Percentiles rank a stretch among this genome's conserved stretches.
Evolutionary conservation across 345 rosid species (phyloP).

Genomic region (Gossypium sturtianum): DNA sequence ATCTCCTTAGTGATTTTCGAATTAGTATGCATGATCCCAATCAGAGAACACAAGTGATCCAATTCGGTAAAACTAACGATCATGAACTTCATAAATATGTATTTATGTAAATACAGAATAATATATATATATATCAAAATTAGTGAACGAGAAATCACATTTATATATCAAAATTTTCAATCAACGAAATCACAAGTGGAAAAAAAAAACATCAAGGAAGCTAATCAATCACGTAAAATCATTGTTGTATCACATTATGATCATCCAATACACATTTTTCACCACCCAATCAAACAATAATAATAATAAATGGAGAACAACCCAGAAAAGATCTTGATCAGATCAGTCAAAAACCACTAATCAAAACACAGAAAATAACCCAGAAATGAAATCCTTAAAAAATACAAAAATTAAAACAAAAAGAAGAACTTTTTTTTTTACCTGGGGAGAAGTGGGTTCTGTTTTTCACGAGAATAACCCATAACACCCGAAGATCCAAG

Average conservation of each 20-base stretch:
- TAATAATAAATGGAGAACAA: background rate
- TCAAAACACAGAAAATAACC: background rate
- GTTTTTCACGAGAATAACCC: slow-evolving; percentile 61
- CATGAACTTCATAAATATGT: background rate
- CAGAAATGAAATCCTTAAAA: background rate
- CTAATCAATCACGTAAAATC: background rate
- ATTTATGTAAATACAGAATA: background rate
- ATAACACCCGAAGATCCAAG: slow-evolving; percentile 64
- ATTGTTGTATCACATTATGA: background rate
- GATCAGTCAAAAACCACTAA: slow-evolving; percentile 7
- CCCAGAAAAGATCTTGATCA: background rate
- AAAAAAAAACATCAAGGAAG: background rate
- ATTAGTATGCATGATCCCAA: too few species aligned
- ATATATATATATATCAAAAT: too few species aligned
- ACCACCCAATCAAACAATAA: background rate
- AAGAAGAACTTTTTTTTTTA: background rate
- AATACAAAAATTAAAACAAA: background rate
- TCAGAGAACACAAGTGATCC: too few species aligned
- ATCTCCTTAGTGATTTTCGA: too few species aligned
- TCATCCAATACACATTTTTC: background rate
- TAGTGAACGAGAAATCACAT: background rate
- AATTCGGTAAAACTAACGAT: background rate
- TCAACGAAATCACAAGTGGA: background rate
- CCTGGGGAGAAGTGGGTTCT: slow-evolving; percentile 92
- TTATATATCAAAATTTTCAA: background rate